Conservation (phyloP, 179 eudicot species). For the Silene vulgaris region DNA sequence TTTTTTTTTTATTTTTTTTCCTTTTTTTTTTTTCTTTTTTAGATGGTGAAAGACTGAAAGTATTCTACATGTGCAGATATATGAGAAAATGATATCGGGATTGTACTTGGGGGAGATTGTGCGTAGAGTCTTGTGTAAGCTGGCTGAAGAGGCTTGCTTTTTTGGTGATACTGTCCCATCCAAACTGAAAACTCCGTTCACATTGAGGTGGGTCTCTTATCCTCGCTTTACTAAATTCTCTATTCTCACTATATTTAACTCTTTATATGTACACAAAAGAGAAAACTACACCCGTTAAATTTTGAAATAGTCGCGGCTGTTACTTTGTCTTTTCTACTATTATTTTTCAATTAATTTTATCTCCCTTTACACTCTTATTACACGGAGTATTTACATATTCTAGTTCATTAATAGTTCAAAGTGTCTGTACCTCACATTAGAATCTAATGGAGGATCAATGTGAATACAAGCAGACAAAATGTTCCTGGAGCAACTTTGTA, state of each 20-base stretch:
- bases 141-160: slow-evolving; percentile 79
- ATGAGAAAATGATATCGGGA: slow-evolving; percentile 84
- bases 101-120: slow-evolving; percentile 92
- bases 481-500: too few relatives aligned
- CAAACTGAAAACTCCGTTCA: slow-evolving; percentile 56
- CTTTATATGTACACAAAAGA: too few relatives aligned
- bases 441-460: too few relatives aligned
- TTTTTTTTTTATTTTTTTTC: background rate
- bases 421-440: too few relatives aligned
- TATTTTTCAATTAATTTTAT: background rate
- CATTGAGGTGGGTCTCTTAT: slow-evolving; percentile 45
- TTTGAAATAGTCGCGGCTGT: too few relatives aligned
- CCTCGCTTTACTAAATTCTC: background rate
- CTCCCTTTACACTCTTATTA: background rate
- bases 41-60: background rate
- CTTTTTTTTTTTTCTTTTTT: background rate
- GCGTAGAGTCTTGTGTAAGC: slow-evolving; percentile 62
- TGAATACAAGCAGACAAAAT: too few relatives aligned
- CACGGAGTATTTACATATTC: background rate
- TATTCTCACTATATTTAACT: too few relatives aligned
- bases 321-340: too few relatives aligned
- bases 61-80: slow-evolving; percentile 43
- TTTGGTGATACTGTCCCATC: slow-evolving; percentile 76
- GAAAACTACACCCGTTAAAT: too few relatives aligned
- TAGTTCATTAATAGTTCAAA: too few relatives aligned